These are phyloP conservation scores for Leccinum arenicola DNA, from an alignment of 768 basidiomycete species.

Conservation along the genomic window DNA sequence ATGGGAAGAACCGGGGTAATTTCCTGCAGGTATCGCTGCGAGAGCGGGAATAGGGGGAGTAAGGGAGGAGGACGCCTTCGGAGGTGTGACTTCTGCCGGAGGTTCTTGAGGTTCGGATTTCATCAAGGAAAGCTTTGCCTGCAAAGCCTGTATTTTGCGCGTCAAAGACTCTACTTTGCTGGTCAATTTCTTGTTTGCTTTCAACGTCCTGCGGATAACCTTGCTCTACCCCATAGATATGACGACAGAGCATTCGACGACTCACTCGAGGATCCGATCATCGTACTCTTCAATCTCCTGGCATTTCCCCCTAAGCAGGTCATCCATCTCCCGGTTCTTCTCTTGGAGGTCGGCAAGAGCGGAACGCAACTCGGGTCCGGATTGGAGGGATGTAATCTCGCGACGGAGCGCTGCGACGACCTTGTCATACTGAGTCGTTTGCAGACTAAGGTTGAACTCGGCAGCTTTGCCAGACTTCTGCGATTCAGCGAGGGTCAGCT, in stretches of 20 bases:
- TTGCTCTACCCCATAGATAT: constrained; percentile 2
- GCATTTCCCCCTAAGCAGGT: constrained; percentile 63
- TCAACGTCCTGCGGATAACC: constrained; percentile 53
- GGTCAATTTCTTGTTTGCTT: constrained; percentile 75
- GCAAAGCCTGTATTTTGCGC: constrained; percentile 70
- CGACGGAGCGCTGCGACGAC: constrained; percentile 55
- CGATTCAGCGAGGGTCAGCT: constrained; percentile 45
- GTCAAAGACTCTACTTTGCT: constrained; percentile 68
- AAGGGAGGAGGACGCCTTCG: constrained; percentile 1
- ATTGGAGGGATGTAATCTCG: constrained; percentile 51
- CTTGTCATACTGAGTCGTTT: constrained; percentile 65
- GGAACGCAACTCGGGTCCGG: constrained; percentile 53
- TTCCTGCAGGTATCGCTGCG: neutral
- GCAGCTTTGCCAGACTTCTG: constrained; percentile 60
- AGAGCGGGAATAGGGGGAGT: constrained; percentile 17
- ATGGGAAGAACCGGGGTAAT: constrained; percentile 8
- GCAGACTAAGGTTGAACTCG: constrained; percentile 64
- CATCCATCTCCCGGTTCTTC: constrained; percentile 74
- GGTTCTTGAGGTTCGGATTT: constrained; percentile 38
- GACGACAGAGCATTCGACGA: constrained; percentile 1
- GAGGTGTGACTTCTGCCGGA: constrained; percentile 10
- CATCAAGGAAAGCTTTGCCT: constrained; percentile 58
- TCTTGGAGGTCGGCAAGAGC: constrained; percentile 62
- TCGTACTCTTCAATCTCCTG: constrained; percentile 83
- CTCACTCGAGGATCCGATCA: constrained; percentile 73